phyloP scores from a whole-genome alignment of 2,329 filamentous ascomycete genomes.

The Camillea tinctor region DNA sequence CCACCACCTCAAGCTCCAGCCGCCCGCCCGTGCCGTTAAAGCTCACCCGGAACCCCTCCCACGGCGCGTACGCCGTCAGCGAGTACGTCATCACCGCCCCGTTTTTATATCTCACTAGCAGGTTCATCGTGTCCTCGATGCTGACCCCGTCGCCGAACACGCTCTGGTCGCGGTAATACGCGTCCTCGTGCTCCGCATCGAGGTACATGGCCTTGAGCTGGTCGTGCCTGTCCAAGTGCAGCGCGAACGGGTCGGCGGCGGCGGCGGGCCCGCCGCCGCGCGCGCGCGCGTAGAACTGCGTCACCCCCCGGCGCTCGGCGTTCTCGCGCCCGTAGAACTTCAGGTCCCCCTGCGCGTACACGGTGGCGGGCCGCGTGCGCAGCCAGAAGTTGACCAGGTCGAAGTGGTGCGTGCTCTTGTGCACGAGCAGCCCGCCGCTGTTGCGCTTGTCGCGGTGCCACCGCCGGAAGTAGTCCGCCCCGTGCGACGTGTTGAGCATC shows the following conservation, averaged over 20 bases:
- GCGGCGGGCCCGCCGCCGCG: slow-evolving; percentile 48
- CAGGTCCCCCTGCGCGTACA: slow-evolving; percentile 58
- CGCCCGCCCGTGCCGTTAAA: slow-evolving; percentile 60
- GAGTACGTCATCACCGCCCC: slow-evolving; percentile 60
- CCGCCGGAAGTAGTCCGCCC: slow-evolving; percentile 62
- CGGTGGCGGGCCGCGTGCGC: slow-evolving; percentile 51
- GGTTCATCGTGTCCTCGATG: slow-evolving; percentile 63
- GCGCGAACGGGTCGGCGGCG: slow-evolving; percentile 53
- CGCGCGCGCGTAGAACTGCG: slow-evolving; percentile 49
- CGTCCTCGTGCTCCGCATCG: slow-evolving; percentile 62
- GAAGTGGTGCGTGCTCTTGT: slow-evolving; percentile 64
- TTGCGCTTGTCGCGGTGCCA: slow-evolving; percentile 63
- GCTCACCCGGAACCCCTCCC: slow-evolving; percentile 58
- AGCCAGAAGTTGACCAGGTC: slow-evolving; percentile 65
- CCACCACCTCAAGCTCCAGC: slow-evolving; percentile 60
- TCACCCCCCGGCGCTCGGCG: slow-evolving; percentile 53
- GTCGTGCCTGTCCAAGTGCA: slow-evolving; percentile 51
- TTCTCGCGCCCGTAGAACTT: slow-evolving; percentile 63
- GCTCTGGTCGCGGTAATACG: slow-evolving; percentile 60
- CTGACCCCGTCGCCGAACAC: slow-evolving; percentile 63
- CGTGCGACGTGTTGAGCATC: slow-evolving; percentile 61
- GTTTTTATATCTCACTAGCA: slow-evolving; percentile 56
- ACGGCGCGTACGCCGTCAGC: slow-evolving; percentile 60
- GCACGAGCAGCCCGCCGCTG: slow-evolving; percentile 57
- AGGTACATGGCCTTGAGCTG: slow-evolving; percentile 59